phyloP scores from a whole-genome alignment of 768 basidiomycete species.

The Nidularia sp. region DNA sequence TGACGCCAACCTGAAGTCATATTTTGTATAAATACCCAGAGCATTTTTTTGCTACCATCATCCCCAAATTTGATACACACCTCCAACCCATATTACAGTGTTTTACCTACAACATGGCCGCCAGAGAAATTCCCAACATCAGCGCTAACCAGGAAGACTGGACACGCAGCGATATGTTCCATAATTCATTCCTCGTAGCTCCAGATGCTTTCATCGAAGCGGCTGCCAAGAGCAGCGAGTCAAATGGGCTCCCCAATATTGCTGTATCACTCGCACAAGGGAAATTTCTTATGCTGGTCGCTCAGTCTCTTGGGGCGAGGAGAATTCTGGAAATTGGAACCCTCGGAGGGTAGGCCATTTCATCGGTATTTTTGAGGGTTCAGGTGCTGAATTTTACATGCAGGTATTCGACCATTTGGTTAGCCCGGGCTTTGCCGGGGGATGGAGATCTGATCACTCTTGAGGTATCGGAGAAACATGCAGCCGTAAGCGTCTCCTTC shows the following conservation, averaged over 20 bases:
- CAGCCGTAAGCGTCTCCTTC: slow-evolving; percentile 25
- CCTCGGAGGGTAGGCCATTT: slow-evolving; percentile 35
- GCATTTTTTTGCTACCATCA: too few relatives aligned
- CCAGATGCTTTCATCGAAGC: slow-evolving; percentile 18
- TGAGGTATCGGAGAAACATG: slow-evolving; percentile 42
- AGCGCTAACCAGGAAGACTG: too few relatives aligned
- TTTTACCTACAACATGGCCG: too few relatives aligned
- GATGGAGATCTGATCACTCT: slow-evolving; percentile 46
- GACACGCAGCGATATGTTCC: slow-evolving; percentile 2
- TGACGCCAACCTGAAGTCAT: too few relatives aligned
- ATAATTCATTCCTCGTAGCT: slow-evolving; percentile 33
- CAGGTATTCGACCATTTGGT: slow-evolving; percentile 42
- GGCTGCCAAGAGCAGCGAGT: slow-evolving; percentile 21
- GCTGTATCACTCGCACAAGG: slow-evolving; percentile 35
- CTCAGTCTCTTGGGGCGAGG: slow-evolving; percentile 37
- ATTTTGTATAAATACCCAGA: too few relatives aligned
- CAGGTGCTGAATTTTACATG: neutral
- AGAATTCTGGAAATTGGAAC: slow-evolving; percentile 51
- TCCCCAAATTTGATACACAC: too few relatives aligned
- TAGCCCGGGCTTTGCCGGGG: slow-evolving; percentile 42
- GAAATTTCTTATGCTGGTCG: slow-evolving; percentile 40
- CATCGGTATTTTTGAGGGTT: neutral
- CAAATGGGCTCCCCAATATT: slow-evolving; percentile 24
- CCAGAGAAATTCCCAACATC: too few relatives aligned
- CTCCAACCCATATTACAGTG: too few relatives aligned